These are phyloP conservation scores for Vachellia collinsii DNA, from an alignment of 306 rosid species.

Conservation along the genomic window DNA sequence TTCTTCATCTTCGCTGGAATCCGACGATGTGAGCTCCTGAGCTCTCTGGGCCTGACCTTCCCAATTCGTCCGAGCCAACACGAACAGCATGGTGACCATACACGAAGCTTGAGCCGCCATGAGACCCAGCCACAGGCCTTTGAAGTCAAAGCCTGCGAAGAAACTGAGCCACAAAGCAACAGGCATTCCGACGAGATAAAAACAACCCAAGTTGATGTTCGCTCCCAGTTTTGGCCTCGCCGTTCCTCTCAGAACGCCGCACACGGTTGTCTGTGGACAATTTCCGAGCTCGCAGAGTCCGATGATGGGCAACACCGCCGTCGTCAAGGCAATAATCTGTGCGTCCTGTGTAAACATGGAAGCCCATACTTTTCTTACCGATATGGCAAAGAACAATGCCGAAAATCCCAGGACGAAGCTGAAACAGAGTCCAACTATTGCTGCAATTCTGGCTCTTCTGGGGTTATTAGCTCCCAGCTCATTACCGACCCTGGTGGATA, in stretches of 20 bases:
- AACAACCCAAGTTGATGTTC: slow-evolving; percentile 76
- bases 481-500: slow-evolving; percentile 90
- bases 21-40: slow-evolving; percentile 57
- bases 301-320: slow-evolving; percentile 72
- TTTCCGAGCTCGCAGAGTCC: slow-evolving; percentile 92
- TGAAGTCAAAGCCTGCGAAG: slow-evolving; percentile 70
- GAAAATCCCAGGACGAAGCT: slow-evolving; percentile 65
- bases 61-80: slow-evolving; percentile 77
- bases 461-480: slow-evolving; percentile 82
- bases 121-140: slow-evolving; percentile 86
- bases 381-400: slow-evolving; percentile 65
- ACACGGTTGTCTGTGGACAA: slow-evolving; percentile 87
- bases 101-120: slow-evolving; percentile 83
- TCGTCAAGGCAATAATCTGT: slow-evolving; percentile 69
- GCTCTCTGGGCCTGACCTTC: slow-evolving; percentile 67
- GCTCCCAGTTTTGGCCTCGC: slow-evolving; percentile 91
- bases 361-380: slow-evolving; percentile 76
- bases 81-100: slow-evolving; percentile 68
- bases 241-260: slow-evolving; percentile 89
- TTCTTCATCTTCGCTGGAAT: slow-evolving; percentile 29
- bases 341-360: slow-evolving; percentile 71
- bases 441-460: slow-evolving; percentile 55
- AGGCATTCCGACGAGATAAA: slow-evolving; percentile 91
- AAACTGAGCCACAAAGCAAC: slow-evolving; percentile 75
- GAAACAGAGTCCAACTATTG: slow-evolving; percentile 63